Evolutionary conservation across 495 filamentous ascomycete species (phyloP), one percentile per base, ranked within the genome.

Genomic region (Endocarpon pusillum): DNA sequence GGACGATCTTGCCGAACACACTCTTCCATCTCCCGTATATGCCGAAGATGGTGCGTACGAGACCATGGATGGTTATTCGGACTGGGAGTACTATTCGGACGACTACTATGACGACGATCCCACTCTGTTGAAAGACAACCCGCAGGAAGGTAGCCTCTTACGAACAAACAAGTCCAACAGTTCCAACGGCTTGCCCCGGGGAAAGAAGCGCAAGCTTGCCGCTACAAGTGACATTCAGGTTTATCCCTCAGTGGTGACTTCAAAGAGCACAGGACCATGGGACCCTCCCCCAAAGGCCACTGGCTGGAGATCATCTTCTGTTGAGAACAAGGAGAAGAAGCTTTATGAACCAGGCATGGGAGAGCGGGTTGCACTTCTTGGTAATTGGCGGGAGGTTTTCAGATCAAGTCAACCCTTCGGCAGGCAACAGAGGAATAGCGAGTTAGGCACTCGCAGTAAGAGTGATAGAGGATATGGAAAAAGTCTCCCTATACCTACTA

Each of bases 341-440:
- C 35, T 62, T 5, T 49, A 62, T 29, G 53, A 55, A 14, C 59
- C 54, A 0, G 56, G 57, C 14, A 45, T 49, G 4, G 49, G 50
- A 9, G 56, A 60, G 12, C 52, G 55, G 40, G 62, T 69, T 3
- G 50, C 64, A 1, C 34, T 69, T 23, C 44, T 69, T 26, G 54
- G 59, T 35, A 57, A 67, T 42, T 69, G 65, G 65, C 49, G 61
- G n/a, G 64, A 69, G 35, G 42, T 62, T 4, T 65, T 67, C 48
- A 55, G 56, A 32, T n/a, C n/a, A n/a, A n/a, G n/a, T n/a, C n/a
- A n/a, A n/a, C n/a, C n/a, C n/a, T n/a, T n/a, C n/a, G n/a, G n/a
- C n/a, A n/a, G n/a, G n/a, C n/a, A n/a, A n/a, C n/a, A n/a, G n/a
- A n/a, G n/a, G n/a, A n/a, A n/a, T n/a, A n/a, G n/a, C n/a, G n/a